Conservation (phyloP, 2,329 filamentous ascomycete species). For the Elsinoe necatrix region DNA sequence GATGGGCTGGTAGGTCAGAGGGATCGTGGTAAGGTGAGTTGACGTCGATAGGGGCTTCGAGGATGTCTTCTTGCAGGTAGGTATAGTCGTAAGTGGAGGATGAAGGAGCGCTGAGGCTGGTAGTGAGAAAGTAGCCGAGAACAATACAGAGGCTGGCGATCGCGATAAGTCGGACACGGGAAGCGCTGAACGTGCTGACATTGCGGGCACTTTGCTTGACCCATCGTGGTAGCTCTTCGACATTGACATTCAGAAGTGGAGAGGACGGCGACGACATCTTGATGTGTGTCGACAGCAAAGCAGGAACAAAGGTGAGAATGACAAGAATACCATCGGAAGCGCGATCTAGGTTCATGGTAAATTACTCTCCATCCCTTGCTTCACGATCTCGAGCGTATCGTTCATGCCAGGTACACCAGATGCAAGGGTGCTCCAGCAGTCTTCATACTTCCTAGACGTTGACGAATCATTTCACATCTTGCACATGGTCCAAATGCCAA, state of each 20-base stretch:
- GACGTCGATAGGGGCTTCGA: conserved; percentile 20
- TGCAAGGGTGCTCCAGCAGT: neutral
- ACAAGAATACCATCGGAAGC: neutral
- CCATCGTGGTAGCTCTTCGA: conserved; percentile 17
- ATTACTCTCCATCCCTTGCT: conserved; percentile 3
- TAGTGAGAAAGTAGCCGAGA: conserved; percentile 27
- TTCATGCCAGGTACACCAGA: neutral
- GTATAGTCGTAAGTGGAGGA: conserved; percentile 18
- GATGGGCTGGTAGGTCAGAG: conserved; percentile 7
- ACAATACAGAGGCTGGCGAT: conserved; percentile 24
- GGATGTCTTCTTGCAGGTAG: conserved; percentile 19
- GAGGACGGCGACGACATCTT: conserved; percentile 9
- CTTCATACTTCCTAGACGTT: neutral
- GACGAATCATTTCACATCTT: neutral
- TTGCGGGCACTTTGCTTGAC: conserved; percentile 2
- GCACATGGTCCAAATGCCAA: conserved; percentile 19
- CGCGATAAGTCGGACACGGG: conserved; percentile 22
- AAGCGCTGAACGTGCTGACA: conserved; percentile 16
- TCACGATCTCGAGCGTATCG: neutral
- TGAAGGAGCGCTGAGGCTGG: conserved; percentile 20
- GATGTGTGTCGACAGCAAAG: too few species aligned
- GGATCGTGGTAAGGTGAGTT: neutral
- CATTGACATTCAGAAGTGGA: conserved; percentile 4
- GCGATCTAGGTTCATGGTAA: neutral
- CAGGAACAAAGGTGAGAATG: neutral